A percentile compares a stretch with the other conserved stretches of the same genome.
These are phyloP conservation scores for Stramenopiles sp. DNA, from an alignment of 352 stramenopile genomes.

Conservation along the genomic window DNA sequence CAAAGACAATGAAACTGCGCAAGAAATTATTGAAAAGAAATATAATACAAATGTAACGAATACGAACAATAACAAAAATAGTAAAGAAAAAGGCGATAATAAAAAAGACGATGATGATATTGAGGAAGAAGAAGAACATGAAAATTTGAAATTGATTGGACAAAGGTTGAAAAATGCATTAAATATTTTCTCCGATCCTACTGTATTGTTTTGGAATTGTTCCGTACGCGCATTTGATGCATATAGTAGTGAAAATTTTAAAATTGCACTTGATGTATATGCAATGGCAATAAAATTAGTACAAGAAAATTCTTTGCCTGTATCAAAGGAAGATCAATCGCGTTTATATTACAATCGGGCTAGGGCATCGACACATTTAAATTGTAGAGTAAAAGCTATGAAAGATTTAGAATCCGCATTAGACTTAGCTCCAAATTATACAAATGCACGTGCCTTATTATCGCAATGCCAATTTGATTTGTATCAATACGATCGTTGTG, in stretches of 20 bases:
- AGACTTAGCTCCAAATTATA: slow-evolving; percentile 13
- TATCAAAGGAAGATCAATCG: slow-evolving; percentile 10
- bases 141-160: not conserved
- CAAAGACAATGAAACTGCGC: not conserved
- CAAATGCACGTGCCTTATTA: slow-evolving; percentile 21
- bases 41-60: no score
- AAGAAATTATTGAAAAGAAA: not conserved
- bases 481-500: slow-evolving; percentile 9
- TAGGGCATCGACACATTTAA: slow-evolving; percentile 15
- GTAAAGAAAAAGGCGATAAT: no score
- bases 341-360: slow-evolving; percentile 24
- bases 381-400: slow-evolving; percentile 15
- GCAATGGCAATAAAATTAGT: slow-evolving; percentile 15
- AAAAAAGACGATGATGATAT: no score
- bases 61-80: no score
- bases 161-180: not conserved
- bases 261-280: slow-evolving; percentile 15
- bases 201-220: slow-evolving; percentile 18
- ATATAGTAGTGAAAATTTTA: slow-evolving; percentile 16
- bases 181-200: slow-evolving; percentile 9
- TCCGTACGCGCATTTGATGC: slow-evolving; percentile 18
- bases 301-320: not conserved
- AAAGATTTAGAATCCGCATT: slow-evolving; percentile 14
- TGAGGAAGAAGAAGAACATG: not conserved
- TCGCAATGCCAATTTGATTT: slow-evolving; percentile 21